phyloP scores from a whole-genome alignment of 208 protist species.

The Leptomonas pyrrhocoris region DNA sequence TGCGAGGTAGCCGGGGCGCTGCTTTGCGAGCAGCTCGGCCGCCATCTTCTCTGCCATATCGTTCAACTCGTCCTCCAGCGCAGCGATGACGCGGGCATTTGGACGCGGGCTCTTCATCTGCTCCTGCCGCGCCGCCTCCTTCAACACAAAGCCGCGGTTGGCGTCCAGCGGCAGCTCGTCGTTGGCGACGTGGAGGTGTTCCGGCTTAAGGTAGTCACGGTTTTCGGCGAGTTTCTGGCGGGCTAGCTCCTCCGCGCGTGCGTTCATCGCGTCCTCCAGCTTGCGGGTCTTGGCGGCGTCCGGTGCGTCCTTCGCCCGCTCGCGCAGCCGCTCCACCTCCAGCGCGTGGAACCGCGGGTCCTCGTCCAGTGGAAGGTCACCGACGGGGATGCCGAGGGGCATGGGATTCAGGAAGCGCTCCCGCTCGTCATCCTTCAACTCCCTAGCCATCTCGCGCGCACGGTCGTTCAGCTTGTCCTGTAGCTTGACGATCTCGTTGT shows the following conservation, averaged over 20 bases:
- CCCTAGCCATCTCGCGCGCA: conserved; percentile 49
- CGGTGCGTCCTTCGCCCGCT: conserved; percentile 36
- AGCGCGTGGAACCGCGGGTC: conserved; percentile 57
- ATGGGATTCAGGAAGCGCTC: conserved; percentile 60
- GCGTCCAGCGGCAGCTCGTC: conserved; percentile 57
- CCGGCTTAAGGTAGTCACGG: conserved; percentile 48
- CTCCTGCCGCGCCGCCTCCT: conserved; percentile 53
- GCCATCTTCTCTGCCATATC: conserved; percentile 45
- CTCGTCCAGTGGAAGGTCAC: conserved; percentile 52
- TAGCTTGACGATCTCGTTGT: conserved; percentile 28
- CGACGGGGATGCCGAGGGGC: conserved; percentile 48
- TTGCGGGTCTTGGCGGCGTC: conserved; percentile 37
- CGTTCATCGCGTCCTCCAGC: conserved; percentile 53
- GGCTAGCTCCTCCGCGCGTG: conserved; percentile 53
- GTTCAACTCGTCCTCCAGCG: conserved; percentile 36
- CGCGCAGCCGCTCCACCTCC: conserved; percentile 59
- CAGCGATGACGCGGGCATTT: conserved; percentile 26
- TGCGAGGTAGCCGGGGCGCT: conserved; percentile 50
- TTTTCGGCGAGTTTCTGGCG: conserved; percentile 33
- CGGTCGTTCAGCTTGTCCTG: conserved; percentile 47
- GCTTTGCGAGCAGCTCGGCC: conserved; percentile 38
- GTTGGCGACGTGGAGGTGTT: conserved; percentile 44
- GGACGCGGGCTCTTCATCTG: conserved; percentile 20
- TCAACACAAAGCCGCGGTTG: conserved; percentile 43
- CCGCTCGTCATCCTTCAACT: conserved; percentile 58